Base-by-base conservation (phyloP, 306 rosid genomes). In the Malus sylvestris region DNA sequence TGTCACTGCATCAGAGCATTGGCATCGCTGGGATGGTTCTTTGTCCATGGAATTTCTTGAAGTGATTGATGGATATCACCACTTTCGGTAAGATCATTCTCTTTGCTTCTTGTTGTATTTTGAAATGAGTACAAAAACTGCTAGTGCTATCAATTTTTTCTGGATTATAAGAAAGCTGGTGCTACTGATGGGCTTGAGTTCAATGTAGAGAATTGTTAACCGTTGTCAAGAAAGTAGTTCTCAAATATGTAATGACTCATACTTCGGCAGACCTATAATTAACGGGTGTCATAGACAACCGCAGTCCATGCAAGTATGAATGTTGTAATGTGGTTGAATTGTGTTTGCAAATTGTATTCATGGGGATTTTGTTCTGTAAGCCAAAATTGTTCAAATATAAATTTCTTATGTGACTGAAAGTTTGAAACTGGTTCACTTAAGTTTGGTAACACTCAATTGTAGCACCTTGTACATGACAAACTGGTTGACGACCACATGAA, bases 11-110 rank as follows among this genome's bases (percentile, higher is more conserved):
- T 81, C 84, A 45, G 89, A 85, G 73, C 83, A 92, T 83, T 94
- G 98, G 98, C 88, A 83, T 68, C 96, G 93, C 40, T 95, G 96
- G 91, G 97, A 90, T 68, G 96, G 96, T 38, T 89, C 99, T 81
- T 79, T 95, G 70, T 89, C 93, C 76, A 92, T 95, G 99, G 89
- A 90, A 73, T 88, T 84, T 81, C 84, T 89, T 76, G 87, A 86
- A 74, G 79, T 80, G 32, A 83, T 76, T 78, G 88, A 88, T 20
- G 98, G 93, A 73, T 84, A 77, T 82, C 85, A 83, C 60, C 84
- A 90, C 88, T 92, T 92, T 55, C 87, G 92, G 98, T 92, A 85
- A 80, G 64, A 42, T 72, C 70, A 68, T 76, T 74, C 46, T 68
- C 67, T 44, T 76, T 67, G 46, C 74, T 55, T 14, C 23, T 58